Evolutionary conservation across 2,329 filamentous ascomycete genomes (phyloP).

Genomic region (Pseudocercospora crystallina): DNA sequence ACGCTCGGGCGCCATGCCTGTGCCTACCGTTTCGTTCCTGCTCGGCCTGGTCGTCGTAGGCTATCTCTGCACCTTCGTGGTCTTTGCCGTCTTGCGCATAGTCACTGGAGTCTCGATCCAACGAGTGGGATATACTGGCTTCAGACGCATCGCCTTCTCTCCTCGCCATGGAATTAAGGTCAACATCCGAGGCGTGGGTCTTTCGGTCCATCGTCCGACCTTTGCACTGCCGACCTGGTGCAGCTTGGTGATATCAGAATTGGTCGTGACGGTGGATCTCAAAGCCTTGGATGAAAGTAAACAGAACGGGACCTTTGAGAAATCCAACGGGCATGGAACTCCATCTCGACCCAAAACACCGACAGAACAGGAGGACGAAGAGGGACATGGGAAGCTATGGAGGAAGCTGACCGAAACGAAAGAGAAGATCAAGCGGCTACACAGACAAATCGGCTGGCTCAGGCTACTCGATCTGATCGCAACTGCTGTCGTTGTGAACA

Average conservation of each 20-base stretch:
- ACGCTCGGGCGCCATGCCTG: slow-evolving; percentile 39
- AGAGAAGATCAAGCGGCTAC: slow-evolving; percentile 80
- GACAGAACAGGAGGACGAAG: slow-evolving; percentile 32
- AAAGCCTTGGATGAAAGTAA: slow-evolving; percentile 53
- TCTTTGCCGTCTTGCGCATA: slow-evolving; percentile 90
- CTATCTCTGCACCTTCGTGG: slow-evolving; percentile 87
- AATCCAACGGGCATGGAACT: slow-evolving; percentile 18
- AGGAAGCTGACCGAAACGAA: slow-evolving; percentile 74
- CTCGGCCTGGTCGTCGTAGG: slow-evolving; percentile 80
- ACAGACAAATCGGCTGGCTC: slow-evolving; percentile 84
- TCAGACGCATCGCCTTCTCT: slow-evolving; percentile 86
- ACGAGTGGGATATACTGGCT: slow-evolving; percentile 85
- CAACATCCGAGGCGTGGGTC: slow-evolving; percentile 82
- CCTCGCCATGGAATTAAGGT: slow-evolving; percentile 85
- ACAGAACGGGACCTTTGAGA: slow-evolving; percentile 15
- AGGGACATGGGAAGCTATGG: slow-evolving; percentile 68
- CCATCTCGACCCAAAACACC: slow-evolving; percentile 11
- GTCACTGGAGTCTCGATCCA: slow-evolving; percentile 94
- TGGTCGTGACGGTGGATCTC: slow-evolving; percentile 80
- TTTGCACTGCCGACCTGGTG: slow-evolving; percentile 97
- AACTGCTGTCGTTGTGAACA: slow-evolving; percentile 71
- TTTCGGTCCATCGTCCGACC: slow-evolving; percentile 87
- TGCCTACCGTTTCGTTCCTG: slow-evolving; percentile 65
- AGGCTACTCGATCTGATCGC: slow-evolving; percentile 86
- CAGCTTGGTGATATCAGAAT: slow-evolving; percentile 82